phyloP scores from a whole-genome alignment of 805 yeast species.

The Starmerella riodocensis region DNA sequence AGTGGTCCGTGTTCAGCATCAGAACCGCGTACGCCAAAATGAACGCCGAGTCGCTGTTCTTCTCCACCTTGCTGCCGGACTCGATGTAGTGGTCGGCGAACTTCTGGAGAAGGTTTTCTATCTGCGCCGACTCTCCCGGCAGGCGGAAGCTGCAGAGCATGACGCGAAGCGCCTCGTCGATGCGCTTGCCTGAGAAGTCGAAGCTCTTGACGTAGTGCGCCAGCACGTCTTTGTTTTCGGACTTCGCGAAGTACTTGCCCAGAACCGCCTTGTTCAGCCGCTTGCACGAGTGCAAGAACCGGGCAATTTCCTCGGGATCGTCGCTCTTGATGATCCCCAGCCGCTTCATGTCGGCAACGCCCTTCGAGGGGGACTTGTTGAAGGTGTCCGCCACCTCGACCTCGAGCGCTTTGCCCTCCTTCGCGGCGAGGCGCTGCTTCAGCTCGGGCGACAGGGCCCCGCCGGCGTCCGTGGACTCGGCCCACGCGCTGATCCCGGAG shows the following conservation, averaged over 20 bases:
- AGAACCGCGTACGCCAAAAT: constrained; percentile 83
- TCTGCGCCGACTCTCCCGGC: constrained; percentile 96
- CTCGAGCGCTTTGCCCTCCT: constrained; percentile 49
- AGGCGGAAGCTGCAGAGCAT: constrained; percentile 71
- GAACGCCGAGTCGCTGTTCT: constrained; percentile 77
- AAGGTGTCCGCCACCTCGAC: constrained; percentile 61
- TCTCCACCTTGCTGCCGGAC: constrained; percentile 32
- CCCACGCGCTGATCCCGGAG: constrained; percentile 39
- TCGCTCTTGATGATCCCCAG: constrained; percentile 47
- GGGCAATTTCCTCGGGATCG: constrained; percentile 47
- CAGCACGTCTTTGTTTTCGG: constrained; percentile 47
- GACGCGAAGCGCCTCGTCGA: constrained; percentile 84
- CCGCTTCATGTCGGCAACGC: constrained; percentile 50
- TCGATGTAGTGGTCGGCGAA: constrained; percentile 70
- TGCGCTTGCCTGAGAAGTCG: constrained; percentile 65
- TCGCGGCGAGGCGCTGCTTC: not conserved
- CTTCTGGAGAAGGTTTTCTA: constrained; percentile 77
- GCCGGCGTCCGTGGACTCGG: not conserved
- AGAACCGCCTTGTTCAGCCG: constrained; percentile 74
- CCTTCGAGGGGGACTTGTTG: constrained; percentile 67
- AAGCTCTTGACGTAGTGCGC: constrained; percentile 52
- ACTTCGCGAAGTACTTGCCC: constrained; percentile 77
- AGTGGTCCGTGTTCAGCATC: constrained; percentile 85
- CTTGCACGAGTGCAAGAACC: constrained; percentile 65
- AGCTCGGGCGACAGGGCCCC: not conserved